Evolutionary conservation across 306 rosid species (phyloP), one percentile per base, ranked within the genome.

Genomic region (Medicago ruthenica): DNA sequence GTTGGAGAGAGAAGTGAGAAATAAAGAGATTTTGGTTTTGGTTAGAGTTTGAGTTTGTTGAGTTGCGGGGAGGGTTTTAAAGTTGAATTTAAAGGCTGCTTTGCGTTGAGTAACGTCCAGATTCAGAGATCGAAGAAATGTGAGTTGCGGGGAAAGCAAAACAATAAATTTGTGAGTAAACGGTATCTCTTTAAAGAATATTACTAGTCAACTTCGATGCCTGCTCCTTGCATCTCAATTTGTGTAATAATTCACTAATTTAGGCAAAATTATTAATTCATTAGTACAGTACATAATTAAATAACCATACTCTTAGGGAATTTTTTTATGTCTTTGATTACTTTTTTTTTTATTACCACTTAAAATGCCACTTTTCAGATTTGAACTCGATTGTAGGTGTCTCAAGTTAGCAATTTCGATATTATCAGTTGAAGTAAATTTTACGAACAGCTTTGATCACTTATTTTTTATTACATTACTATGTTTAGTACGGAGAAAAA

Each of bases 41-140:
- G 60, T 64, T 27, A 27, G 31, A 27, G 31, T 27, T 27, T 27
- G 31, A 27, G 31, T 27, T 27, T 3, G 31, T 37, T 37, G 69
- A 40, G 22, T 31, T 9, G 39, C 9, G 24, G 6, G 7, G 36
- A 3, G 76, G 51, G 2, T 31, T 76, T 67, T 60, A 34, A 27
- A 58, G 45, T 42, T 73, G 47, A 22, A 44, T 3, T 54, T 59
- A 11, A 0, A 4, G 66, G 61, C 4, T 10, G 67, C 41, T 71
- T 70, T 20, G 69, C 7, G 37, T 34, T 34, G 37, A 34, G 76
- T 81, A 77, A 74, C 84, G 88, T 85, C 84, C 71, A 79, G 82
- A 76, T 79, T 76, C 88, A 68, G 84, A 18, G 84, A 82, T 76
- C 22, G 18, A 68, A 15, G 75, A 69, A 73, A 70, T 36, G 80